Evolutionary conservation across 202 grass and related monocot genomes (phyloP).

Genomic region (Schoenoplectus triqueter): DNA sequence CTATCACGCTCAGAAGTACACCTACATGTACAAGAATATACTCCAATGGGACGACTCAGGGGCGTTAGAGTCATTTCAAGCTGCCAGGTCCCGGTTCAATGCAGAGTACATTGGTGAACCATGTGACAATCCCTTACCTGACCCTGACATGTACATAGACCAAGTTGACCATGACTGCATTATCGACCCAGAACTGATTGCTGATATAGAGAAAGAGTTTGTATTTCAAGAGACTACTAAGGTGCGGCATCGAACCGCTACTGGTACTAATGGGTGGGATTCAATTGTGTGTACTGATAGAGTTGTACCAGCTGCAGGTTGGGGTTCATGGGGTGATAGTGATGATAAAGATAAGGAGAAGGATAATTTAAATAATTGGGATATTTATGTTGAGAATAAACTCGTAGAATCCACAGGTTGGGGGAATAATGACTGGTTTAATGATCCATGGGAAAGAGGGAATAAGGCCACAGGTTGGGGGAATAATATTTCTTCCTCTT

Average conservation of each 20-base stretch:
- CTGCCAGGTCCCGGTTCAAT: slow-evolving; percentile 59
- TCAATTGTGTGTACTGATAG: slow-evolving; percentile 36
- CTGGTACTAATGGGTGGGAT: slow-evolving; percentile 38
- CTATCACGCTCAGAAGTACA: slow-evolving; percentile 60
- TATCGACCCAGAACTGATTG: slow-evolving; percentile 58
- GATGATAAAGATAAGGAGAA: slow-evolving; percentile 38
- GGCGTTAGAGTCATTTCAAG: slow-evolving; percentile 71
- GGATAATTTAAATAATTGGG: slow-evolving; percentile 55
- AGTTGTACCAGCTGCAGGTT: slow-evolving; percentile 36
- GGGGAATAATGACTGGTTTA: slow-evolving; percentile 28
- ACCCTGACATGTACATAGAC: slow-evolving; percentile 64
- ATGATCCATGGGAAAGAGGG: slow-evolving; percentile 27
- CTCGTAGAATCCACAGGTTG: slow-evolving; percentile 44
- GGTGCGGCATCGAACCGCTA: neutral
- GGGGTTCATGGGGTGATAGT: slow-evolving; percentile 33
- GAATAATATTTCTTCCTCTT: slow-evolving; percentile 30
- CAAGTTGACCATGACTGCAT: slow-evolving; percentile 48
- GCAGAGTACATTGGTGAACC: slow-evolving; percentile 56
- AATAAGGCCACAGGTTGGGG: slow-evolving; percentile 31
- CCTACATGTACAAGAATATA: slow-evolving; percentile 45
- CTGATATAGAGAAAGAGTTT: slow-evolving; percentile 50
- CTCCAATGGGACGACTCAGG: slow-evolving; percentile 64
- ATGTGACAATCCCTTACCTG: slow-evolving; percentile 52
- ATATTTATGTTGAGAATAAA: slow-evolving; percentile 58
- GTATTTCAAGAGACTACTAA: slow-evolving; percentile 41